Evolutionary conservation across 441 rosid genomes (phyloP), one percentile per base, ranked within the genome.

Genomic region (Arabidopsis lyrata): DNA sequence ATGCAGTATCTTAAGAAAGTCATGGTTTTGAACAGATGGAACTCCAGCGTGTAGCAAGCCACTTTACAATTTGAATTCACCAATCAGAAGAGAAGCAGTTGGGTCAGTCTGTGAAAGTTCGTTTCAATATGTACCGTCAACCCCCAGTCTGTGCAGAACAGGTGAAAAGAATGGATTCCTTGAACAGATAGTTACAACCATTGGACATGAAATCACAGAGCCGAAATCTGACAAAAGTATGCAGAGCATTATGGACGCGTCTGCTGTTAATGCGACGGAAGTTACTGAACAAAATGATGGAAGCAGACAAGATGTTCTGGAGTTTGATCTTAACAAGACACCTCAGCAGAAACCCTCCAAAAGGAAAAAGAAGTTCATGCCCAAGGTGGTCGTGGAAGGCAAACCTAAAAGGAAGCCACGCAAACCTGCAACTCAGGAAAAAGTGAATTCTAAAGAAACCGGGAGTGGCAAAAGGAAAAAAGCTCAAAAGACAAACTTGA

Each of bases 301-400:
- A 18, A 70, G 66, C 13, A 48, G 73, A 52, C 77, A 44, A 79
- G 70, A 66, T 67, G 75, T 69, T 18, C 82, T 63, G 79, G 83
- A 74, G 72, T 80, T 89, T 53, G 95, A 90, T 77, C 89, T 90
- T 58, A 90, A 92, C 78, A 79, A 76, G 83, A 92, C 98, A 53
- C 98, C 99, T 7, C 87, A 83, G 66, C 85, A 73, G 82, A 90
- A 88, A 81, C 80, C 82, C 62, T 85, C 86, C 24, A 90, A 83
- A 79, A 73, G 87, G 78, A 95, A 53, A 81, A 95, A 73, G 80
- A 95, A 90, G 83, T 89, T 88, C 84, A 89, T 93, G 85, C 97
- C 99, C 14, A 95, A 92, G 81, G 97, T 92, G 63, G 59, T 88
- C 16, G 54, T 6, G 74, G 93, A 92, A 85, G 92, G 85, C 66